Conservation (phyloP, 305 asterid species). For the Fraxinus dipetala region DNA sequence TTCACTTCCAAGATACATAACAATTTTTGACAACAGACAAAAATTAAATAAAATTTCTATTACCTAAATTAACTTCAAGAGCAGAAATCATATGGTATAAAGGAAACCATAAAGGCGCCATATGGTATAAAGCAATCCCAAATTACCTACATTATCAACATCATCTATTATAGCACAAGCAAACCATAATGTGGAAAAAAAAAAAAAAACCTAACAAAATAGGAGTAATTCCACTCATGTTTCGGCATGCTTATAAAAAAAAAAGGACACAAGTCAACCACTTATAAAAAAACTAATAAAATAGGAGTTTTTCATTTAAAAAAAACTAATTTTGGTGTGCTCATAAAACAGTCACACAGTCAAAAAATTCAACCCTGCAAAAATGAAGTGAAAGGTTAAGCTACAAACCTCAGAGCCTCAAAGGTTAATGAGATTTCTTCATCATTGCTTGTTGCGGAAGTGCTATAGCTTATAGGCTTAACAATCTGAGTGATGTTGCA, state of each 20-base stretch:
- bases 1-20: background rate
- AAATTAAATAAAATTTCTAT: background rate
- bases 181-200: background rate
- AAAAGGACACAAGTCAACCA: background rate
- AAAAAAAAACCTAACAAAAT: background rate
- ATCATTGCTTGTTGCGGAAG: slow-evolving; percentile 41
- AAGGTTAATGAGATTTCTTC: slow-evolving; percentile 71
- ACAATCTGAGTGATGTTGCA: slow-evolving; percentile 62
- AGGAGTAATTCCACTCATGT: background rate
- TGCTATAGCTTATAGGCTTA: slow-evolving; percentile 63
- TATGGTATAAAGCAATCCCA: background rate
- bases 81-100: background rate
- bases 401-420: slow-evolving; percentile 73
- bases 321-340: slow-evolving; percentile 3
- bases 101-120: background rate
- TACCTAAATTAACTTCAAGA: background rate
- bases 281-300: background rate
- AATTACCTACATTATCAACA: background rate
- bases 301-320: background rate
- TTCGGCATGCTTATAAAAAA: background rate
- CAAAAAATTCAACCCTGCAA: background rate
- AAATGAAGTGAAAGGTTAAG: slow-evolving; percentile 17
- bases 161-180: background rate
- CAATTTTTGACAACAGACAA: background rate
- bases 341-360: background rate